A percentile compares a stretch with the other conserved stretches of the same genome.
Evolutionary conservation across 2,329 filamentous ascomycete species (phyloP).

Genomic region (Clonostachys byssicola): DNA sequence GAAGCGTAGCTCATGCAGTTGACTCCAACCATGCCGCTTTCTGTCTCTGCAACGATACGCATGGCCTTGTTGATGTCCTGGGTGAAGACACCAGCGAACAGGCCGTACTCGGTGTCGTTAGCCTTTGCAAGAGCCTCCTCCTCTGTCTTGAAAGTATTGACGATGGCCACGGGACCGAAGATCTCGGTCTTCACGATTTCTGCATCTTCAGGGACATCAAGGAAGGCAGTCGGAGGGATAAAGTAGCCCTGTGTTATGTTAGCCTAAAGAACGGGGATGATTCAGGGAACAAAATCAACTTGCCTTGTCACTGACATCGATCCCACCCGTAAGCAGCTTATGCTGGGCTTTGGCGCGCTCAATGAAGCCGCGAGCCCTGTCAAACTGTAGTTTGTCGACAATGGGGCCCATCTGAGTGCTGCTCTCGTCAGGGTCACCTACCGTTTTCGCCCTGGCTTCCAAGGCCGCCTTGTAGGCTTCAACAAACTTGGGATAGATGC

Average conservation of each 20-base stretch:
- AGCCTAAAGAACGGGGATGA: conserved; percentile 29
- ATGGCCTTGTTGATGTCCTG: conserved; percentile 40
- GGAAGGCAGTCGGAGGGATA: conserved; percentile 13
- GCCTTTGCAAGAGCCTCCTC: conserved; percentile 16
- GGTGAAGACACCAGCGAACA: conserved; percentile 54
- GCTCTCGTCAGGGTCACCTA: conserved; percentile 47
- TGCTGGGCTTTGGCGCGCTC: conserved; percentile 30
- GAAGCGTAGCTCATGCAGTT: conserved; percentile 17
- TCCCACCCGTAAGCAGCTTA: conserved; percentile 27
- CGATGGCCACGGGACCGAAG: conserved; percentile 14
- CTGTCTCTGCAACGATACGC: conserved; percentile 39
- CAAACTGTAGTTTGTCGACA: conserved; percentile 41
- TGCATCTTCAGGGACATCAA: conserved; percentile 11
- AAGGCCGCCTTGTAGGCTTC: conserved; percentile 56
- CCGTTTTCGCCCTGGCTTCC: conserved; percentile 44
- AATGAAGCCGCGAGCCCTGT: conserved; percentile 33
- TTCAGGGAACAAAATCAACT: conserved; percentile 37
- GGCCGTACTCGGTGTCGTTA: conserved; percentile 47
- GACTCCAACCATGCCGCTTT: conserved; percentile 39
- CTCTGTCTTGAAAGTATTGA: conserved; percentile 11
- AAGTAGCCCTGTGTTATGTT: conserved; percentile 17
- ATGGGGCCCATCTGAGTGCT: no score
- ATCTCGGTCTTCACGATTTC: conserved; percentile 15
- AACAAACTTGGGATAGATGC: conserved; percentile 63
- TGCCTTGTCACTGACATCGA: conserved; percentile 15